These are phyloP conservation scores for Fusarium sterilihyphosum DNA, from an alignment of 2,329 filamentous ascomycete genomes.

Conservation along the genomic window DNA sequence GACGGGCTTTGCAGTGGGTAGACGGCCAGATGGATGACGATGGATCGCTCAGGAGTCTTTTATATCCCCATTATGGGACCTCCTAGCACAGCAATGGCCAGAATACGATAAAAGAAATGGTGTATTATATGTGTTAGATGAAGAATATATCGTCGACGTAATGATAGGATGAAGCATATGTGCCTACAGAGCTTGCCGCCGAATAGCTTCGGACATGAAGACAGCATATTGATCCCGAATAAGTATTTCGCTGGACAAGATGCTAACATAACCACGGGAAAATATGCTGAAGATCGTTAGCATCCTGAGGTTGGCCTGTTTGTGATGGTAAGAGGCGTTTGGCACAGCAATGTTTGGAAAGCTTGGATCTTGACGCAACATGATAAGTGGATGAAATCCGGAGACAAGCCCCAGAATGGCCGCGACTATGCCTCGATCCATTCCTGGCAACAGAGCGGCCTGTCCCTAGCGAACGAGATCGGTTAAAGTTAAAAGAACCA, in stretches of 20 bases:
- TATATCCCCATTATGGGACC: conserved; percentile 11
- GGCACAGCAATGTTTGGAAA: conserved; percentile 1
- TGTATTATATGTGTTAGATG: not conserved
- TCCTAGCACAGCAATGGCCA: not conserved
- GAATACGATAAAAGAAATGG: conserved; percentile 3
- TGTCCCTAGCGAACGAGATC: conserved; percentile 20
- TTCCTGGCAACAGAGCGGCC: conserved; percentile 20
- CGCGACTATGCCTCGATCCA: conserved; percentile 2
- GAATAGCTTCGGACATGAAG: not conserved
- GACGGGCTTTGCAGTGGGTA: conserved; percentile 17
- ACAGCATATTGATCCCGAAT: not conserved
- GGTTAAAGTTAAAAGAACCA: conserved; percentile 13
- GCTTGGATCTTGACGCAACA: not conserved
- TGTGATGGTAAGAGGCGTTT: conserved; percentile 8
- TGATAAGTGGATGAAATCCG: not conserved
- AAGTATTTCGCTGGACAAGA: not conserved
- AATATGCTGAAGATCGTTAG: not conserved
- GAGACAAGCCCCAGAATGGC: not conserved
- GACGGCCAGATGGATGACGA: conserved; percentile 20
- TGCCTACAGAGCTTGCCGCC: not conserved
- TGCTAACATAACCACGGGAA: not conserved
- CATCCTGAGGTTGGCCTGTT: not conserved
- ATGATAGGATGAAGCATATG: not conserved
- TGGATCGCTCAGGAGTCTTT: conserved; percentile 15
- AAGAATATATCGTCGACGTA: not conserved